Evolutionary conservation across 1,284 basidiomycete species (phyloP).

Genomic region (Fomitopsis betulina): DNA sequence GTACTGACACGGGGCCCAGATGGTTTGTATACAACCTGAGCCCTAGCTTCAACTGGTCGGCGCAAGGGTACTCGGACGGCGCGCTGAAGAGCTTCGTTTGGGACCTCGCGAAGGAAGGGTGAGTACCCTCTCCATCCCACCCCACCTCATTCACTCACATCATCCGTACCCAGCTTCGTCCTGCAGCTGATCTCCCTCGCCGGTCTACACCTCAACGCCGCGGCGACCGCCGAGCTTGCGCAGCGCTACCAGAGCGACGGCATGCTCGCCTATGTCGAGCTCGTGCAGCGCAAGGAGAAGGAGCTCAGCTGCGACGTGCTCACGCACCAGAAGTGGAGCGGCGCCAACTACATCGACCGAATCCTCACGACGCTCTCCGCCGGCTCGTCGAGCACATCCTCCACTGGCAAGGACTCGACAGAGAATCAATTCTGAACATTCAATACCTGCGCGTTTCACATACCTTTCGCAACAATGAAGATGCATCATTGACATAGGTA

Average conservation of each 20-base stretch:
- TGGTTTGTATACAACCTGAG: slow-evolving; percentile 94
- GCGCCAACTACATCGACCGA: slow-evolving; percentile 83
- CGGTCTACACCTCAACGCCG: slow-evolving; percentile 84
- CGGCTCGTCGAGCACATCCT: slow-evolving; percentile 79
- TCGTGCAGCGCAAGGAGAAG: slow-evolving; percentile 84
- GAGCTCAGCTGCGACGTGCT: slow-evolving; percentile 91
- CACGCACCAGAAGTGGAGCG: slow-evolving; percentile 90
- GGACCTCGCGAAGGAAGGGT: slow-evolving; percentile 91
- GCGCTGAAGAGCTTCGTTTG: slow-evolving; percentile 86
- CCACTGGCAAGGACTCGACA: slow-evolving; percentile 81
- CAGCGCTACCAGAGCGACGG: slow-evolving; percentile 76
- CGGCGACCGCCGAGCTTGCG: slow-evolving; percentile 75
- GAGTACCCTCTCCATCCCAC: slow-evolving; percentile 13
- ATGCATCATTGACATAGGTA: not conserved
- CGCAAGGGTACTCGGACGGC: slow-evolving; percentile 76
- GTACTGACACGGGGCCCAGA: slow-evolving; percentile 25
- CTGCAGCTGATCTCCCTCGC: slow-evolving; percentile 85
- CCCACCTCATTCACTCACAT: not conserved
- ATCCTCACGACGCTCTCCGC: slow-evolving; percentile 76
- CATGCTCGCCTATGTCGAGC: slow-evolving; percentile 84
- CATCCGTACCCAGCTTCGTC: slow-evolving; percentile 52
- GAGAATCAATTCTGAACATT: slow-evolving; percentile 64
- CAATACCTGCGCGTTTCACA: not conserved
- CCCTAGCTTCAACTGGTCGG: slow-evolving; percentile 91
- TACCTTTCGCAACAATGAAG: not conserved